A percentile compares a stretch with the other conserved stretches of the same genome.
Evolutionary conservation across 2,329 filamentous ascomycete genomes (phyloP).

Genomic region (Graphilbum ipis-grandicollis): DNA sequence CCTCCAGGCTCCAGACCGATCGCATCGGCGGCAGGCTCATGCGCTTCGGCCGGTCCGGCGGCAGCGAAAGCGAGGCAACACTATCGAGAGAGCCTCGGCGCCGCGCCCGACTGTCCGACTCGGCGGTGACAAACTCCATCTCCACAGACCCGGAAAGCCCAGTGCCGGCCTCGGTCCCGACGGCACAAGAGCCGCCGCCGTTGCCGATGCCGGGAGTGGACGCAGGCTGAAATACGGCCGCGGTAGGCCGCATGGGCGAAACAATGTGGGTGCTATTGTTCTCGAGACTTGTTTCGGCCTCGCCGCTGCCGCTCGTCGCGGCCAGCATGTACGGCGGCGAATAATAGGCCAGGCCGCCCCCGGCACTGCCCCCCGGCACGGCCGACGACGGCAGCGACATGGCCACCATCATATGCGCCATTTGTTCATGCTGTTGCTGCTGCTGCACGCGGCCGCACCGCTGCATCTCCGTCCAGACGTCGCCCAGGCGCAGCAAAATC

Average conservation of each 20-base stretch:
- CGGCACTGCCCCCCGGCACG: too few relatives aligned
- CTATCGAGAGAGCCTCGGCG: not conserved
- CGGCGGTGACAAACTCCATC: not conserved
- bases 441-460: slow-evolving; percentile 22
- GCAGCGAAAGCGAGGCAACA: too few relatives aligned
- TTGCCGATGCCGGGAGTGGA: not conserved
- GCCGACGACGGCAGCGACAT: too few relatives aligned
- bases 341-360: too few relatives aligned
- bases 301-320: too few relatives aligned
- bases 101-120: not conserved
- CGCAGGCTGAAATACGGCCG: slow-evolving; percentile 17
- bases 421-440: slow-evolving; percentile 7
- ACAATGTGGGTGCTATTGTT: too few relatives aligned
- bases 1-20: slow-evolving; percentile 12
- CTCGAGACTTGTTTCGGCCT: too few relatives aligned
- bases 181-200: too few relatives aligned
- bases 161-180: too few relatives aligned
- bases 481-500: slow-evolving; percentile 27
- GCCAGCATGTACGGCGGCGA: too few relatives aligned
- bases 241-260: slow-evolving; percentile 3
- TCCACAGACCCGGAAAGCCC: too few relatives aligned
- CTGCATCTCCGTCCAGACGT: slow-evolving; percentile 31
- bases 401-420: not conserved
- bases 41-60: slow-evolving; percentile 9
- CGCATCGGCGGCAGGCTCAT: slow-evolving; percentile 17